phyloP scores from a whole-genome alignment of 805 yeast species.

The Lipomyces chichibuensis region DNA sequence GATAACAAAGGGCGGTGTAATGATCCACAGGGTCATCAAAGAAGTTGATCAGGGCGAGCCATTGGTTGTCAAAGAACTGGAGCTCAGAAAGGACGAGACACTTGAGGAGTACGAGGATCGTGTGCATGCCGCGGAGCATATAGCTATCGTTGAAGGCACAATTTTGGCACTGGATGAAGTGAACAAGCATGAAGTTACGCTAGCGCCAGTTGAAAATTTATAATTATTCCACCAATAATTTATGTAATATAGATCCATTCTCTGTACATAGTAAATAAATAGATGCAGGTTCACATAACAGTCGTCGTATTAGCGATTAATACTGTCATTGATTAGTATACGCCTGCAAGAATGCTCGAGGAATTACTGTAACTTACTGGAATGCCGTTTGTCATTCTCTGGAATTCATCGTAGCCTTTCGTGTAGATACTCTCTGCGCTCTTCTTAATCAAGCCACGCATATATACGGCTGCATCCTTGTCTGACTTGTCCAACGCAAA shows the following conservation, averaged over 20 bases:
- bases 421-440: slow-evolving; percentile 88
- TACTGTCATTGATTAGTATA: neutral
- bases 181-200: neutral
- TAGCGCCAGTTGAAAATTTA: slow-evolving; percentile 5
- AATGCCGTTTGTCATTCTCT: slow-evolving; percentile 92
- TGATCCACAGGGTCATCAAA: slow-evolving; percentile 96
- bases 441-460: slow-evolving; percentile 74
- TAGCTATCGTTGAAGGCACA: slow-evolving; percentile 92
- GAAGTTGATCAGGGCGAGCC: slow-evolving; percentile 96
- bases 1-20: slow-evolving; percentile 79
- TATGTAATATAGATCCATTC: neutral
- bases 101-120: slow-evolving; percentile 78
- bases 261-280: slow-evolving; percentile 5
- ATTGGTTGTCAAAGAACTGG: slow-evolving; percentile 75
- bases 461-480: slow-evolving; percentile 77
- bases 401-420: slow-evolving; percentile 96
- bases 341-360: neutral
- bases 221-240: neutral
- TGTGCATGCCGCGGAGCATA: slow-evolving; percentile 83
- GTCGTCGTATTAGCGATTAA: neutral
- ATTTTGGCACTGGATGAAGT: slow-evolving; percentile 54
- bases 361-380: slow-evolving; percentile 50
- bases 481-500: slow-evolving; percentile 82
- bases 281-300: neutral
- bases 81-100: slow-evolving; percentile 69